Base-by-base conservation (phyloP, 2,329 filamentous ascomycete genomes). In the Nemania sp. region DNA sequence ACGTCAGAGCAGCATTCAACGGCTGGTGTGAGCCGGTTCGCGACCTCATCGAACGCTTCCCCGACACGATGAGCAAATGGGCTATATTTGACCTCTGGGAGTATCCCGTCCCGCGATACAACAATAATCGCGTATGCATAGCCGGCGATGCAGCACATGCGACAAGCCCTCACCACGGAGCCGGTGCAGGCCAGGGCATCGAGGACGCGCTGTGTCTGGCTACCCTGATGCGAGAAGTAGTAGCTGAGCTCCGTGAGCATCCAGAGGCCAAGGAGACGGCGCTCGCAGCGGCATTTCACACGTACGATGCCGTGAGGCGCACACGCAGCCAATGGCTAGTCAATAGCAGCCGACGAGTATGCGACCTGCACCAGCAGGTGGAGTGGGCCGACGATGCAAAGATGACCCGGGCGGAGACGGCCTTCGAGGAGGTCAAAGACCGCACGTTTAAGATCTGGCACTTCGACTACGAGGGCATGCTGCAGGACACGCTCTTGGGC, bases 181-280 rank as follows among this genome's bases (percentile, higher is more conserved):
- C 62, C 3, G 59, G 62, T 3, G 64, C 64, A 2, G 60, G 64
- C 36, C 54, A 56, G 24, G 64, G 56, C 3, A 52, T 79, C 70
- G 76, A 78, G 73, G 15, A 70, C 64, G 8, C 70, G 72, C 3
- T 65, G 14, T 57, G 55, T 20, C 66, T 80, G 17, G 77, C 76
- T 70, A 79, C 77, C 0, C 68, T 79, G 24, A 74, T 78, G 1
- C 75, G 77, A 56, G 51, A 59, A 37, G 59, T 59, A 28, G 59
- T 56, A 3, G 20, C 28, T 7, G 49, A 56, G 17, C 26, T 56
- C 5, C 41, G 26, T 2, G 41, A 48, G 17, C 34, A 42, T 1
- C n/a, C 54, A 15, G 20, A 41, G 8, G 50, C 40, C 9, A 61
- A 59, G 36, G 49, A 48, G 4, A 51, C 51, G 31, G 37, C 47